Evolutionary conservation across 1,139 yeast species (phyloP), one percentile per base, ranked within the genome.

Genomic region (Kazachstania sp.): DNA sequence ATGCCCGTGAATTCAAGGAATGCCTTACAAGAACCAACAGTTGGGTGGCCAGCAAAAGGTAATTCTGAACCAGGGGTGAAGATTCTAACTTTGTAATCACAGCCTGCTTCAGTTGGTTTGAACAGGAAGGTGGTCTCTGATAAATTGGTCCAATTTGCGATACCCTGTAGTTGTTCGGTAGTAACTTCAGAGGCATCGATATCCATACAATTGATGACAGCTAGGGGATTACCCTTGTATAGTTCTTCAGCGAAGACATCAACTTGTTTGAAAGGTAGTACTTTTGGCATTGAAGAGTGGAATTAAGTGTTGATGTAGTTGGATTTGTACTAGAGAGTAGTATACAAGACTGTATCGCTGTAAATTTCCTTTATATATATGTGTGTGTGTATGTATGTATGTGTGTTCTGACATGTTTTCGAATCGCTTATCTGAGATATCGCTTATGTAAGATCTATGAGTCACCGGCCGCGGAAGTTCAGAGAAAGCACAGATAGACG

Each of bases 21-120:
- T 1, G 78, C 78, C 55, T 59, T 65, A 32, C 75, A 71, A 0
- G 79, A 65, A 2, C 82, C 83, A 29, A 78, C 54, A 0, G 81
- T 77, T 2, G 83, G 83, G 54, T 78, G 83, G 0, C 83, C 83
- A 0, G 82, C 82, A 64, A 78, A 78, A 3, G 80, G 79, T 36
- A 78, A 57, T 54, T 78, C 83, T 1, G 45, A 41, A 3, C 41
- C 51, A 0, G 78, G 74, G 0, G 75, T 67, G 54, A 77, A 77
- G 12, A 78, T 78, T 26, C 80, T 63, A 8, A 77, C 61, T 45
- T 59, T 66, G 59, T 77, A 78, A 54, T 71, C 74, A 9, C 75
- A 75, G 9, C 54, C 52, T 2, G 55, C 44, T 12, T 51, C 52
- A 0, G 71, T 64, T 5, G 79, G 71, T 28, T 66, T 68, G 32